Evolutionary conservation across 495 filamentous ascomycete genomes (phyloP), one percentile per base, ranked within the genome.

Genomic region (Opeltia flavorubescens): DNA sequence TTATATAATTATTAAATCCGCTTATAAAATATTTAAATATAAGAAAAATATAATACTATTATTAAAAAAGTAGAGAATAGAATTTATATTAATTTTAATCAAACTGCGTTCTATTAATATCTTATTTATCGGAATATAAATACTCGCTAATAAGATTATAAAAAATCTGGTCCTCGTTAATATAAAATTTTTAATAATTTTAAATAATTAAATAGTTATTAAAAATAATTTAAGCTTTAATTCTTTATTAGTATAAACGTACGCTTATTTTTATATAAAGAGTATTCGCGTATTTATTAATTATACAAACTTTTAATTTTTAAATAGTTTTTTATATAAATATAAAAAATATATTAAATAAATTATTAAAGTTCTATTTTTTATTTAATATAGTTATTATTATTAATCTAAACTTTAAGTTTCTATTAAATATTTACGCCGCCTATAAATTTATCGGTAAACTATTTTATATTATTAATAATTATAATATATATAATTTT

Each of bases 91-190:
- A 12, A 24, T 36, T 15, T 40, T 47, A 27, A n/a, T 62, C 50
- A 87, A 84, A 53, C 83, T 95, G 50, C 88, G 91, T 49, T 86
- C 75, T 25, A 86, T 93, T 42, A 88, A 87, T 54, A 86, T 98
- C 55, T 80, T 96, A 46, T 73, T 98, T 8, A 81, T 96, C 51
- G 83, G 78, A 18, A 79, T 94, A 63, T 83, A 80, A 56, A 86
- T 86, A 4, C 77, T 98, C n/a, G 85, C 83, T 17, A 94, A 87
- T 60, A 93, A 98, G 60, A 80, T 95, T 33, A 88, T 89, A 36
- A 98, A 98, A 63, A 96, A 95, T 57, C 76, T 98, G n/a, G 91
- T 95, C 34, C 69, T 98, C 6, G 89, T 91, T 21, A 93, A 93
- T 15, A 88, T 98, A 51, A 84, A 84, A 40, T 89, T 86, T 8